phyloP scores from a whole-genome alignment of 2,329 filamentous ascomycete species.

The Coniella lustricola region DNA sequence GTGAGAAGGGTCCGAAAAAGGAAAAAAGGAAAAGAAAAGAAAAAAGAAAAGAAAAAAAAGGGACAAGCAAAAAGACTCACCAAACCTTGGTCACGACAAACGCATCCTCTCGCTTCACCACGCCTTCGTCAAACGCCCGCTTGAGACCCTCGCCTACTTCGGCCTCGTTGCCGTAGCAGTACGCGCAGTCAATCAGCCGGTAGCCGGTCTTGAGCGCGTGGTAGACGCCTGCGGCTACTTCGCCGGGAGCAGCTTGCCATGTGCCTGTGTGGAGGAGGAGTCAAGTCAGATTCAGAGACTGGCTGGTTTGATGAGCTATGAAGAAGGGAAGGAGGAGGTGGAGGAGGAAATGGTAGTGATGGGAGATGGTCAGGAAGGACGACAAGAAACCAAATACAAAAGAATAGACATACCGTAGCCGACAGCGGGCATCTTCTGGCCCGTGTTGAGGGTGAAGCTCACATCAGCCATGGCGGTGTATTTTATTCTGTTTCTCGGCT shows the following conservation, averaged over 20 bases:
- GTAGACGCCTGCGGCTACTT: slow-evolving; percentile 51
- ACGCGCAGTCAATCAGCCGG: slow-evolving; percentile 62
- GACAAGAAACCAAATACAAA: too few species aligned
- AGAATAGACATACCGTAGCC: slow-evolving; percentile 46
- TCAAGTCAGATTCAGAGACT: slow-evolving; percentile 1
- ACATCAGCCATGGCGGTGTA: slow-evolving; percentile 43
- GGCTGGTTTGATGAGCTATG: not conserved
- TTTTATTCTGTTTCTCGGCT: too few species aligned
- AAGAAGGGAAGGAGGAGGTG: not conserved
- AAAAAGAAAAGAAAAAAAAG: not conserved
- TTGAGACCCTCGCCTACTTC: slow-evolving; percentile 74
- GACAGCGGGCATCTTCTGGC: slow-evolving; percentile 54
- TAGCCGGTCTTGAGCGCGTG: slow-evolving; percentile 52
- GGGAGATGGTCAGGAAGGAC: too few species aligned
- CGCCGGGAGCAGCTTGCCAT: slow-evolving; percentile 55
- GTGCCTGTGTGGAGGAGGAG: slow-evolving; percentile 40
- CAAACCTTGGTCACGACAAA: slow-evolving; percentile 84
- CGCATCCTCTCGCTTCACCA: slow-evolving; percentile 67
- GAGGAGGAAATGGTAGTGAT: not conserved
- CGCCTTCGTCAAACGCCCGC: slow-evolving; percentile 61
- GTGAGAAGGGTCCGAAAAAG: not conserved
- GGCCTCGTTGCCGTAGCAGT: slow-evolving; percentile 74
- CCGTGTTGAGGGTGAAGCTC: slow-evolving; percentile 58
- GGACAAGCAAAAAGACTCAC: slow-evolving; percentile 22
- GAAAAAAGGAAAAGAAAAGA: not conserved